Evolutionary conservation across 352 stramenopile species (phyloP).

Genomic region (Pythium graminicola): DNA sequence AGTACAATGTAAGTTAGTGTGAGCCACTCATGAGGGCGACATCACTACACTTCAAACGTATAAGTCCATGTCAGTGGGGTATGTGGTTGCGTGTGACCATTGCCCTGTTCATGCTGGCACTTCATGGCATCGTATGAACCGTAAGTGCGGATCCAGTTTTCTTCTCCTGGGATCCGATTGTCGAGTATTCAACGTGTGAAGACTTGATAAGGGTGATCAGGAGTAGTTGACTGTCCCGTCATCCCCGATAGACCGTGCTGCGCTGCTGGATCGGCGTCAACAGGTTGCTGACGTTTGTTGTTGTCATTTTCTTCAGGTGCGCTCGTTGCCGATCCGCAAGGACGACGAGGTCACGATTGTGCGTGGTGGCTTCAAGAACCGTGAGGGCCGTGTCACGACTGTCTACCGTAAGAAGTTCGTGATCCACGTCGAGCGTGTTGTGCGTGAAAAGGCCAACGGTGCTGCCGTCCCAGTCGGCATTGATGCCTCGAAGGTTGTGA

Average conservation of each 20-base stretch:
- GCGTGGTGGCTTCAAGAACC: slow-evolving; percentile 96
- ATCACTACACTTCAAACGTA: slow-evolving; percentile 78
- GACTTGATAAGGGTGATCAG: background rate
- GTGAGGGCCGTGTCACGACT: slow-evolving; percentile 97
- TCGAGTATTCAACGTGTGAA: background rate
- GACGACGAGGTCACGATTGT: slow-evolving; percentile 99
- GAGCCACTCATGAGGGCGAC: slow-evolving; percentile 15
- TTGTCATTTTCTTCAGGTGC: slow-evolving; percentile 63
- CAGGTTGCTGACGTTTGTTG: slow-evolving; percentile 8
- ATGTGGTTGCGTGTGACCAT: background rate
- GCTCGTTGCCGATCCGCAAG: slow-evolving; percentile 98
- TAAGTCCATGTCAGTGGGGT: slow-evolving; percentile 85
- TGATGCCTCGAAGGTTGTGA: slow-evolving; percentile 97
- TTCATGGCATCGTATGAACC: slow-evolving; percentile 85
- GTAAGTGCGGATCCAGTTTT: slow-evolving; percentile 61
- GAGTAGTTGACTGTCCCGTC: background rate
- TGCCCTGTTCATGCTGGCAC: slow-evolving; percentile 42
- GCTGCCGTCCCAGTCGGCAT: slow-evolving; percentile 95
- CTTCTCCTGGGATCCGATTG: background rate
- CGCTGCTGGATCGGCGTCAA: too few species aligned
- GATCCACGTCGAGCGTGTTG: slow-evolving; percentile 98
- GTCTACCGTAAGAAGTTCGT: slow-evolving; percentile 99
- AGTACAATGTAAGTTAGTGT: slow-evolving; percentile 97
- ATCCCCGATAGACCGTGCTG: background rate
- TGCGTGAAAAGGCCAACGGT: slow-evolving; percentile 98